A percentile compares a stretch with the other conserved stretches of the same genome.
Conservation (phyloP, 345 rosid species). For the Psidium guajava region DNA sequence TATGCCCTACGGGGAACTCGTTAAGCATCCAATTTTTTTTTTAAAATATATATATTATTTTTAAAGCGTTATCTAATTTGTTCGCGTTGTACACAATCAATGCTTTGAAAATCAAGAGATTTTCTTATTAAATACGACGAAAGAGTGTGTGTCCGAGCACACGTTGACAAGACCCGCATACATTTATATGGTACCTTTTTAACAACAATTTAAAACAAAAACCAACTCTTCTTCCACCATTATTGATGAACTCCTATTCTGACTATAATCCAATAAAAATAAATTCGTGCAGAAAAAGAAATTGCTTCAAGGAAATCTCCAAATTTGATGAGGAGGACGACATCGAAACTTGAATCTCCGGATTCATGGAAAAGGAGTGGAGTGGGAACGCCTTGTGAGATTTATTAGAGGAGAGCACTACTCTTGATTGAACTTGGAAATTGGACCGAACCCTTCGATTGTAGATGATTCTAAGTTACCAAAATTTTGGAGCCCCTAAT, state of each 20-base stretch:
- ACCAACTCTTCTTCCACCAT: not conserved
- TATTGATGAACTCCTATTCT: not conserved
- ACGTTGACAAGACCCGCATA: not conserved
- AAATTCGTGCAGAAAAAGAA: not conserved
- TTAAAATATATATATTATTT: not conserved
- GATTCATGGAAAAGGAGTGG: too few species aligned
- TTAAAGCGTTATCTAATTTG: not conserved
- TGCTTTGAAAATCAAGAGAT: fast-evolving
- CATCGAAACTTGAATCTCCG: too few species aligned
- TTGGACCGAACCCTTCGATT: too few species aligned
- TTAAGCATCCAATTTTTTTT: not conserved
- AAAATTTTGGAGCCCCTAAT: too few species aligned
- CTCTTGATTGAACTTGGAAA: too few species aligned
- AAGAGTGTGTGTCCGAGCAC: fast-evolving
- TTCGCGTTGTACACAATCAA: not conserved
- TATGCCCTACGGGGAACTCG: too few species aligned
- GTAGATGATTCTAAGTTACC: too few species aligned
- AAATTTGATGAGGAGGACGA: not conserved
- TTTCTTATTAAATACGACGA: not conserved
- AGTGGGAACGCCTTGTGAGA: too few species aligned
- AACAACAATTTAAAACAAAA: not conserved
- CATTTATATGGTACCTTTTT: not conserved
- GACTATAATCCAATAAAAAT: not conserved
- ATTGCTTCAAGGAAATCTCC: not conserved
- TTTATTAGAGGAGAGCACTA: too few species aligned